Evolutionary conservation across 2,329 filamentous ascomycete genomes (phyloP), one percentile per base, ranked within the genome.

Genomic region (Tolypocladium guangdongense): DNA sequence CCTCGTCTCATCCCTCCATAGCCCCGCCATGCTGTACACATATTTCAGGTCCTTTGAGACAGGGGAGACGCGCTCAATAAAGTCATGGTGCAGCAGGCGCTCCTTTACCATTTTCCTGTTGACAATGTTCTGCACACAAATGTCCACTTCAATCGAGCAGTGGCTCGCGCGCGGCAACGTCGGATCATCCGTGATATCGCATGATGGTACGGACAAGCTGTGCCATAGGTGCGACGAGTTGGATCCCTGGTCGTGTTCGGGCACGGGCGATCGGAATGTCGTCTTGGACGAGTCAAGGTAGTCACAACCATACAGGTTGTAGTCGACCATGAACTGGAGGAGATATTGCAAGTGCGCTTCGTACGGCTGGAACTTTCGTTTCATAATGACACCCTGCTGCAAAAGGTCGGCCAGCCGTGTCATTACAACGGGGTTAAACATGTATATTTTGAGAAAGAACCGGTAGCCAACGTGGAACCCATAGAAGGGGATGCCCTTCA

Each of bases 251-350:
- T 83, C 74, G 61, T 81, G 83, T 10, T 78, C 73, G 0, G 91
- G 91, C 2, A 96, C 74, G 0, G 90, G 90, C 2, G 76, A 75
- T 52, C 93, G 82, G 64, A 96, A 96, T 32, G 72, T 77, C 1
- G 84, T 81, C 57, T 82, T 87, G 11, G 75, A 75, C 50, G 83
- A 86, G 55, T 92, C 81, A 58, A 97, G 83, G 62, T 92, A 95
- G 53, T 83, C 86, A 65, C 93, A 99, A 7, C 95, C 95, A 67
- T 95, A 97, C 59, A 99, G 75, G 65, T 96, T 99, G 74, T 95
- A 99, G 68, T 99, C 95, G 58, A 86, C 87, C 93, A 99, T 97
- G 81, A 95, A 99, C 70, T 99, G 95, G 11, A 93, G 77, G 10
- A 96, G 73, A 66, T 91, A 97, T 64, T 96, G 90, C 57, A 97